phyloP scores from a whole-genome alignment of 192 early-diverging fungal species.

The Backusella tuberculispora region DNA sequence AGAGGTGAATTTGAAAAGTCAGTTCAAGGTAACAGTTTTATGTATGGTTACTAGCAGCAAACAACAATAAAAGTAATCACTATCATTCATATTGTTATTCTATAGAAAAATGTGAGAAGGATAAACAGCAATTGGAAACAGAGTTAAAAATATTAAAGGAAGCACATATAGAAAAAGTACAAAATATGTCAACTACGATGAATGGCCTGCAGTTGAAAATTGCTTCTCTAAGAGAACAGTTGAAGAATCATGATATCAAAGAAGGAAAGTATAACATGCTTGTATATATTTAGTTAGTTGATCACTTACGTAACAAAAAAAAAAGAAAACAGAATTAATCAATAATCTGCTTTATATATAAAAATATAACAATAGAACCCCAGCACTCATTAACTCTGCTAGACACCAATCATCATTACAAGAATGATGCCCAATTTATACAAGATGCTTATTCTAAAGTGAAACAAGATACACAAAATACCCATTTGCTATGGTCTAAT shows the following conservation, averaged over 20 bases:
- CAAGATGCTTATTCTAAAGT: conserved; percentile 13
- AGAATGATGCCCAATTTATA: conserved; percentile 18
- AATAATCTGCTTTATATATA: not conserved
- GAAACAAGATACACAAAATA: conserved; percentile 5
- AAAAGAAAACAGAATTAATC: not conserved
- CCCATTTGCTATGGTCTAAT: conserved; percentile 2
- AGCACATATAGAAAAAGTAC: conserved; percentile 22
- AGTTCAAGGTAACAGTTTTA: not conserved
- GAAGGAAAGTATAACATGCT: conserved; percentile 15
- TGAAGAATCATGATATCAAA: conserved; percentile 11
- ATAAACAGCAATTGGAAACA: not conserved
- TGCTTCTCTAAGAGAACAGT: conserved; percentile 3
- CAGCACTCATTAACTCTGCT: not conserved
- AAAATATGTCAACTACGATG: conserved; percentile 14
- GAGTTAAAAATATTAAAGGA: conserved; percentile 28
- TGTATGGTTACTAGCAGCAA: not conserved
- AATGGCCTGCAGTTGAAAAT: not conserved
- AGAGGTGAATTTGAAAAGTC: conserved; percentile 2
- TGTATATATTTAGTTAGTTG: not conserved
- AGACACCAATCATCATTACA: conserved; percentile 13
- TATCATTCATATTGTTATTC: not conserved
- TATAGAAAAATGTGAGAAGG: conserved; percentile 19
- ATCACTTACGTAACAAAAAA: not conserved
- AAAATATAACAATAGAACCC: not conserved
- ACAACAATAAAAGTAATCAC: not conserved